These are phyloP conservation scores for Phytophthora lateralis DNA, from an alignment of 352 stramenopile species.

Conservation along the genomic window DNA sequence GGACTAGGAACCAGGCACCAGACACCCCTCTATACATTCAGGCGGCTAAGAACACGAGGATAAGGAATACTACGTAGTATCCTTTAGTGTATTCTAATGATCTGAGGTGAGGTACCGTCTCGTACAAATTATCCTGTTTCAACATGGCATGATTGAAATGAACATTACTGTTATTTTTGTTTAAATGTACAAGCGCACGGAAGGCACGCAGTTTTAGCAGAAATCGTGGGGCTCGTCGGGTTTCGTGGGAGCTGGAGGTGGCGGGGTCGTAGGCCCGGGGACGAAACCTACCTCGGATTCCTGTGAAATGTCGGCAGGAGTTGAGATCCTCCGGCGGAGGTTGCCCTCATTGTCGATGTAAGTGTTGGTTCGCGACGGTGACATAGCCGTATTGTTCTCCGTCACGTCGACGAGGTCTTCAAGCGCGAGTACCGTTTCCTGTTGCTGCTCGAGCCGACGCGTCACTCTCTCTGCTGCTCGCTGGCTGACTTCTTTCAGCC, in stretches of 20 bases:
- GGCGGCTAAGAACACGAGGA: constrained; percentile 7
- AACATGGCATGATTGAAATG: not conserved
- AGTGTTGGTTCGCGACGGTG: constrained; percentile 42
- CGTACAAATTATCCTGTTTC: not conserved
- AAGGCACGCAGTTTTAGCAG: constrained; percentile 4
- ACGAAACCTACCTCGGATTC: constrained; percentile 5
- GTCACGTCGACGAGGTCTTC: constrained; percentile 38
- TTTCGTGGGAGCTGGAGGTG: constrained; percentile 7
- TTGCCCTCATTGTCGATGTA: constrained; percentile 62
- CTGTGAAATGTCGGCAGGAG: not conserved
- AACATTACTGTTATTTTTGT: not conserved
- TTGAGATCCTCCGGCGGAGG: constrained; percentile 37
- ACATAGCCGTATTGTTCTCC: constrained; percentile 39
- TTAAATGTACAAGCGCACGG: not conserved
- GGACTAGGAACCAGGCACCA: not conserved
- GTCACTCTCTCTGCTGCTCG: constrained; percentile 34
- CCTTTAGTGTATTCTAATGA: not conserved
- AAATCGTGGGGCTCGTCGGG: constrained; percentile 8
- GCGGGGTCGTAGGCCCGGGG: constrained; percentile 4
- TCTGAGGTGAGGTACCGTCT: not conserved
- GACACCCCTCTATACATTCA: not conserved
- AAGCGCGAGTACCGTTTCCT: constrained; percentile 8
- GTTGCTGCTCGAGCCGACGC: constrained; percentile 40
- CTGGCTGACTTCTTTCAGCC: constrained; percentile 41
- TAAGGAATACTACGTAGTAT: no score